Evolutionary conservation across 73 alveolate species (phyloP).

Genomic region (Blepharisma stoltei): DNA sequence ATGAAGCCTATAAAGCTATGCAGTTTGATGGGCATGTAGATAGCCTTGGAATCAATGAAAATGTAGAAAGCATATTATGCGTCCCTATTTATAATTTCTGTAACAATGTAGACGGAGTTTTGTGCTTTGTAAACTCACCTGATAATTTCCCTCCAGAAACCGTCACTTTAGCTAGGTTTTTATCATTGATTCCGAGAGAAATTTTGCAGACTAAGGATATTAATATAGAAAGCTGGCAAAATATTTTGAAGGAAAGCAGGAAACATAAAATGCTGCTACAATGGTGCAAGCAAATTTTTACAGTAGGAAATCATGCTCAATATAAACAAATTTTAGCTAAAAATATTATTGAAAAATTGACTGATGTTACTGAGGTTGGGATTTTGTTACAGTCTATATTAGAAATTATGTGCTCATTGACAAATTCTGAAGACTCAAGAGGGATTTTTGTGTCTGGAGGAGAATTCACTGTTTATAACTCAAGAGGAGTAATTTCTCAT

Average conservation of each 20-base stretch:
- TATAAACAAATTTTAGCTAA: neutral
- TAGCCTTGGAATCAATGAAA: neutral
- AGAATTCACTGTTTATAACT: neutral
- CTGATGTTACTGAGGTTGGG: neutral
- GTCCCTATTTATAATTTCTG: neutral
- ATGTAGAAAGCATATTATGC: neutral
- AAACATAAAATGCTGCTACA: conserved; percentile 6
- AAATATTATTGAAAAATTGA: neutral
- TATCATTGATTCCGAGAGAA: neutral
- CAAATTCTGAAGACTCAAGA: neutral
- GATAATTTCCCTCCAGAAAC: neutral
- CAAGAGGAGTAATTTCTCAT: neutral
- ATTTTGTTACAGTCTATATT: neutral
- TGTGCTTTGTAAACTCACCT: neutral
- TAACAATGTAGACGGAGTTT: neutral
- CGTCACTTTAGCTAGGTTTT: neutral
- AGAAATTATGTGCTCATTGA: neutral
- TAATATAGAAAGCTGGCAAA: neutral
- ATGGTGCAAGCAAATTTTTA: neutral
- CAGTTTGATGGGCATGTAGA: neutral
- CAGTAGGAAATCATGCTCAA: neutral
- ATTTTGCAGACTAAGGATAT: neutral
- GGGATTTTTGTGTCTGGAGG: neutral
- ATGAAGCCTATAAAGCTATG: neutral
- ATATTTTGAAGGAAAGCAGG: neutral